A percentile compares a stretch with the other conserved stretches of the same genome.
These are phyloP conservation scores for Ganoderma leucocontextum DNA, from an alignment of 1,284 basidiomycete genomes.

Conservation along the genomic window DNA sequence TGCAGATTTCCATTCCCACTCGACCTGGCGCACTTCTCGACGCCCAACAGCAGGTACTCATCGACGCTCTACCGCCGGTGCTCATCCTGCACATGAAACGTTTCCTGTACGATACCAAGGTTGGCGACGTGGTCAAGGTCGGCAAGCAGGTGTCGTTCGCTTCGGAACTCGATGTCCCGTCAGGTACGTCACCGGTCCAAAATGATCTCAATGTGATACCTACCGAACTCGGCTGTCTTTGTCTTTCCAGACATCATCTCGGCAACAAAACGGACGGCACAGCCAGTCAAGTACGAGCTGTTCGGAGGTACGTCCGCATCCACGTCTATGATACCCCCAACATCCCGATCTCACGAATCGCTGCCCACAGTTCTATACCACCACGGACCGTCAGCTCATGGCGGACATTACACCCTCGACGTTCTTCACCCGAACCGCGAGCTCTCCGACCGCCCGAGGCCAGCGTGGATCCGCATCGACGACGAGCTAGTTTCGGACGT, in stretches of 20 bases:
- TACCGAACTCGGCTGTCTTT: background rate
- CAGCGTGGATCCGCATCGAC: constrained; percentile 93
- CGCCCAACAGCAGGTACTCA: constrained; percentile 87
- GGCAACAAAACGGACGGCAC: constrained; percentile 56
- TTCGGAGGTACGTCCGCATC: constrained; percentile 75
- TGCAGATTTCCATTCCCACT: constrained; percentile 75
- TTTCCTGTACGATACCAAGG: constrained; percentile 87
- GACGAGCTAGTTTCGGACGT: constrained; percentile 90
- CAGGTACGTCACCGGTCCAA: constrained; percentile 54
- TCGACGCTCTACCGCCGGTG: constrained; percentile 88
- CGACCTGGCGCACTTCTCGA: constrained; percentile 73
- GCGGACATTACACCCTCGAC: constrained; percentile 96
- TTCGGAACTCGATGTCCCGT: constrained; percentile 79
- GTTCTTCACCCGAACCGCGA: constrained; percentile 84
- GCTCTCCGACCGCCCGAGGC: constrained; percentile 51
- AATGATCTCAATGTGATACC: background rate
- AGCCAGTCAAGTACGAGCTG: constrained; percentile 77
- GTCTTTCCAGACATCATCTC: constrained; percentile 68
- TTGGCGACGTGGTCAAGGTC: constrained; percentile 87
- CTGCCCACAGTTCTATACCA: constrained; percentile 84
- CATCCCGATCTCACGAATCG: constrained; percentile 1
- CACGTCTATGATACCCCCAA: background rate
- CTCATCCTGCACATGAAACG: constrained; percentile 94
- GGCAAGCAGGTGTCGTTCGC: constrained; percentile 85
- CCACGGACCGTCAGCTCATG: constrained; percentile 90